Base-by-base conservation (phyloP, 306 rosid genomes). In the Dicorynia guianensis region DNA sequence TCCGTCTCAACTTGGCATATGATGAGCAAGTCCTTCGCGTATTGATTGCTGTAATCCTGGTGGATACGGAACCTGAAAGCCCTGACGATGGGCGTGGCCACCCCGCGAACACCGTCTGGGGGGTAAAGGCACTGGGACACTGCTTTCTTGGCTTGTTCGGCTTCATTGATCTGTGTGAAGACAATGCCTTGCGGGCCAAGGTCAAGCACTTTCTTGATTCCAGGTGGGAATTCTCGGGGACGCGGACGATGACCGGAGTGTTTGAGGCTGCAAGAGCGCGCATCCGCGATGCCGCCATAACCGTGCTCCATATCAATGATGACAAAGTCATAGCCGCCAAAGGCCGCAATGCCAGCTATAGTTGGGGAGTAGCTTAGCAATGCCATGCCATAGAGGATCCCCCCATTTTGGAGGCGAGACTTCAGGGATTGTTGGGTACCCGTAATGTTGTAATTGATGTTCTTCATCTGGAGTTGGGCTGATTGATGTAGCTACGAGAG, bases 1-100 rank as follows among this genome's bases (percentile, higher is more conserved):
- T 39, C 68, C 3, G 49, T 63, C 68, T 63, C 68, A 8, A 63
- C 49, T 11, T 63, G 49, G 49, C 68, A 63, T 49, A 63, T 6
- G 2, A 63, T 17, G 7, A 63, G 68, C 12, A 63, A 11, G 49
- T 63, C 68, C 13, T 63, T 63, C 49, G 38, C 68, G 64, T 14
- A 59, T 4, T 5, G 43, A 8, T 11, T 13, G 4, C n/a, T 11
- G 42, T 59, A 59, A 14, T 30, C 40, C 7, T 30, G 36, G 64
- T 59, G 42, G 40, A 59, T 30, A 7, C 40, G 42, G 5, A 33
- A 59, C 42, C 4, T 33, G 38, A 42, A 59, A 10, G 64, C 64
- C 64, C 64, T 59, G 4, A 59, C 42, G 14, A 59, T 59, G 64
- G 64, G 64, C 5, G 42, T 59, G 17, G 64, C 64, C 18, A 59